Evolutionary conservation across 257 asterid genomes (phyloP), one percentile per base, ranked within the genome.

Genomic region (Nicotiana sylvestris): DNA sequence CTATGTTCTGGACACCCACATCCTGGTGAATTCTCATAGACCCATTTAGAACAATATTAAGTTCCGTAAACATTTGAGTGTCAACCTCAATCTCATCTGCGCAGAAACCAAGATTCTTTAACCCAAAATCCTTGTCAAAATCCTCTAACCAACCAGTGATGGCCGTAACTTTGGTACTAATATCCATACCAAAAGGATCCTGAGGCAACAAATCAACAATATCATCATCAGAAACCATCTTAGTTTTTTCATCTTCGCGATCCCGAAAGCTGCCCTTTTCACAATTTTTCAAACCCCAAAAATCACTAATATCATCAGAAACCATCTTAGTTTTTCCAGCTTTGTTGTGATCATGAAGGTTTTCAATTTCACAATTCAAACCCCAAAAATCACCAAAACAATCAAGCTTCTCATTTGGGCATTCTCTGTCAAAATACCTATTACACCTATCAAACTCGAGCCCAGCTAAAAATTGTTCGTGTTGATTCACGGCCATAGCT

Each of bases 151-250:
- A 90, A 78, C 86, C 87, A 18, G 85, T 81, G 77, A 94, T 65
- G 56, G 90, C 85, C 0, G 89, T 85, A 33, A 90, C 67, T 12
- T 86, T 86, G 80, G 91, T 84, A 58, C 84, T 76, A 18, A 86
- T 83, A 64, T 82, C 87, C 91, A 88, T 88, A 76, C 80, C 93
- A 64, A 94, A 94, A n/a, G 96, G 96, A 88, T 94, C 96, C 49
- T 18, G 69, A 4, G 97, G 98, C 85, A 94, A 89, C 82, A 89
- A 67, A 88, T 89, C 90, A 86, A 74, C 92, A 78, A 92, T 84
- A 88, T 91, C 89, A 30, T 74, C 84, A 30, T 74, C 84, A 83
- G 65, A 46, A 10, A 21, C 81, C 85, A 81, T 87, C 84, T 85
- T 91, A 68, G 86, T 72, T 86, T 81, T 82, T 39, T 66, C 87